Conservation (phyloP, 2,329 filamentous ascomycete genomes). For the Xylaria hypoxylon region DNA sequence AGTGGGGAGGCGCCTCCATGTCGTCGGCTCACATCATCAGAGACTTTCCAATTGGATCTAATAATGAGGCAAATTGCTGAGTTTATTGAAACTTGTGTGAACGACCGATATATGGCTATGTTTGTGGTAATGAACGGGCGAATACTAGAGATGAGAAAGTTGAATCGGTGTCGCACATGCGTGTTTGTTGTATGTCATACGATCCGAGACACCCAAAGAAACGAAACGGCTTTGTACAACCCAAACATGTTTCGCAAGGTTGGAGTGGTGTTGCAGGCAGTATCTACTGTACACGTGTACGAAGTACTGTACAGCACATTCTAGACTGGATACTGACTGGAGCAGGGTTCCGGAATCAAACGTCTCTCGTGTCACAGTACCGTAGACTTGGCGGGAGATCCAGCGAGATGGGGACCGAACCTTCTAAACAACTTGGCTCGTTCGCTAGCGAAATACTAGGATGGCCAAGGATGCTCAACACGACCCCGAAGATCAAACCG, state of each 20-base stretch:
- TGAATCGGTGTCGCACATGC: neutral
- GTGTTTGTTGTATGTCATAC: conserved; percentile 4
- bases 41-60: neutral
- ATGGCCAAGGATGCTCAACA: neutral
- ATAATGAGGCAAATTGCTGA: neutral
- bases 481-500: conserved; percentile 3
- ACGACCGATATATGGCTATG: no score
- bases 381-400: conserved; percentile 24
- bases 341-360: conserved; percentile 3
- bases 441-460: conserved; percentile 2
- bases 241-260: neutral
- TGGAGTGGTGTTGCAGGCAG: neutral
- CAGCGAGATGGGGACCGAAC: conserved; percentile 13
- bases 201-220: conserved; percentile 5
- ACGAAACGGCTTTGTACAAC: neutral
- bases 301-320: no score
- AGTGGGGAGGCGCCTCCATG: no score
- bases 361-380: neutral
- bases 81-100: neutral
- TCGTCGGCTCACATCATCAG: no score
- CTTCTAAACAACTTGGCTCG: neutral
- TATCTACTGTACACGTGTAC: neutral
- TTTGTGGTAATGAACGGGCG: neutral
- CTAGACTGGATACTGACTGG: no score
- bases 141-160: neutral